Conservation (phyloP, 2,329 filamentous ascomycete genomes). For the Hypoxylon sp. region DNA sequence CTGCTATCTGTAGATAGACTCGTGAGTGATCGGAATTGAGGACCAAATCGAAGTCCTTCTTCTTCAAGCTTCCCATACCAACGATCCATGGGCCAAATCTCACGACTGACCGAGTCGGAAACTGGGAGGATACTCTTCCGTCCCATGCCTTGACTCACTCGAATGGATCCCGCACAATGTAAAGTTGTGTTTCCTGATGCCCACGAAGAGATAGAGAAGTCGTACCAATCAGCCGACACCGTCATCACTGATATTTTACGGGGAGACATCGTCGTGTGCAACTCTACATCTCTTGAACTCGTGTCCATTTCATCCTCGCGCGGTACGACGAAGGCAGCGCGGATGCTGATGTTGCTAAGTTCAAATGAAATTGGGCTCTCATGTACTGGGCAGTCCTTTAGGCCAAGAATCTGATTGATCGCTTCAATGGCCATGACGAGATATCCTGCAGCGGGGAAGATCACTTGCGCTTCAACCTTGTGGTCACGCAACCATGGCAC, state of each 20-base stretch:
- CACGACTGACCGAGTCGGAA: slow-evolving; percentile 9
- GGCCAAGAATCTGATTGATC: slow-evolving; percentile 8
- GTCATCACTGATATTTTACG: slow-evolving; percentile 32
- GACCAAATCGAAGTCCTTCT: slow-evolving; percentile 42
- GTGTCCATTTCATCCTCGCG: not conserved
- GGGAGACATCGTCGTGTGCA: slow-evolving; percentile 39
- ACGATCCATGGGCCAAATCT: not conserved
- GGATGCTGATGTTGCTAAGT: slow-evolving; percentile 27
- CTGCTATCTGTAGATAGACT: slow-evolving; percentile 6
- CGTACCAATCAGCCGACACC: slow-evolving; percentile 27
- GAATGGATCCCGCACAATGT: slow-evolving; percentile 42
- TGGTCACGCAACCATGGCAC: slow-evolving; percentile 46
- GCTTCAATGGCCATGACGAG: slow-evolving; percentile 45
- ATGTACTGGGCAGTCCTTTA: not conserved
- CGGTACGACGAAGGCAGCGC: slow-evolving; percentile 9
- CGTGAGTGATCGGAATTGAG: not conserved
- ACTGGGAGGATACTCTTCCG: not conserved
- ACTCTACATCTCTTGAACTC: slow-evolving; percentile 10
- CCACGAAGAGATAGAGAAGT: slow-evolving; percentile 46
- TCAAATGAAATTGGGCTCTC: slow-evolving; percentile 1
- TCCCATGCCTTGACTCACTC: not conserved
- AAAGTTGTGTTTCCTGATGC: slow-evolving; percentile 16
- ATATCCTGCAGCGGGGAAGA: slow-evolving; percentile 46
- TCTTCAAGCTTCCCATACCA: slow-evolving; percentile 47
- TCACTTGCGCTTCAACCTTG: slow-evolving; percentile 33